Conservation (phyloP, 805 yeast species). For the Tetrapisispora nanseiensis region DNA sequence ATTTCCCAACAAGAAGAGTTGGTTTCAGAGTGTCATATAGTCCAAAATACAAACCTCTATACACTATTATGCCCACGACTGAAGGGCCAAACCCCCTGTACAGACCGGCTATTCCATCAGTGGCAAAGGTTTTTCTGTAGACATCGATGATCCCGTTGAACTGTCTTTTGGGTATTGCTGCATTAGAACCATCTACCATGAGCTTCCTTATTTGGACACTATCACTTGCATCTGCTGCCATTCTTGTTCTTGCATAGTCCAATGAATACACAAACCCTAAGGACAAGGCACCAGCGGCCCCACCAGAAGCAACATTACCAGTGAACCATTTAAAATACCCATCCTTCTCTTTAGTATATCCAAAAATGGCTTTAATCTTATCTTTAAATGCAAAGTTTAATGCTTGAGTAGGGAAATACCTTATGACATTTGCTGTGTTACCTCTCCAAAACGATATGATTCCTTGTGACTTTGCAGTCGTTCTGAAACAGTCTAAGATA, state of each 20-base stretch:
- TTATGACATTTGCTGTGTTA: conserved; percentile 93
- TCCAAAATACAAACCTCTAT: conserved; percentile 97
- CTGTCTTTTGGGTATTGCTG: conserved; percentile 47
- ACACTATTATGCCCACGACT: conserved; percentile 86
- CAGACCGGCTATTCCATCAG: conserved; percentile 93
- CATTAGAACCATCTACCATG: conserved; percentile 31
- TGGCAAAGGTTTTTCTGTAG: conserved; percentile 81
- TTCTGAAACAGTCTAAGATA: conserved; percentile 80
- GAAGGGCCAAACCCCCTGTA: conserved; percentile 98
- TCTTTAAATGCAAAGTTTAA: conserved; percentile 95
- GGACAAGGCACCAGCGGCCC: conserved; percentile 94
- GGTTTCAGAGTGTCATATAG: conserved; percentile 90
- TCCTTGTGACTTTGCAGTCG: conserved; percentile 89
- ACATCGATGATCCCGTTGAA: conserved; percentile 92
- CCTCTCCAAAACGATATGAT: conserved; percentile 90
- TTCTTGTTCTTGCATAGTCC: conserved; percentile 95
- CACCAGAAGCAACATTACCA: conserved; percentile 96
- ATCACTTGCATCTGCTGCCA: conserved; percentile 93
- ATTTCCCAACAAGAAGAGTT: conserved; percentile 78
- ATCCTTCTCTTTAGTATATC: conserved; percentile 79
- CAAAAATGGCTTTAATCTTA: conserved; percentile 83
- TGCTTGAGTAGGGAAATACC: conserved; percentile 98
- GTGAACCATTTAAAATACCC: conserved; percentile 86
- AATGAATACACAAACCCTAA: conserved; percentile 87
- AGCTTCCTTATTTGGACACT: conserved; percentile 59